Evolutionary conservation across 2,329 filamentous ascomycete genomes (phyloP).

Genomic region (Rhynchosporium agropyri): DNA sequence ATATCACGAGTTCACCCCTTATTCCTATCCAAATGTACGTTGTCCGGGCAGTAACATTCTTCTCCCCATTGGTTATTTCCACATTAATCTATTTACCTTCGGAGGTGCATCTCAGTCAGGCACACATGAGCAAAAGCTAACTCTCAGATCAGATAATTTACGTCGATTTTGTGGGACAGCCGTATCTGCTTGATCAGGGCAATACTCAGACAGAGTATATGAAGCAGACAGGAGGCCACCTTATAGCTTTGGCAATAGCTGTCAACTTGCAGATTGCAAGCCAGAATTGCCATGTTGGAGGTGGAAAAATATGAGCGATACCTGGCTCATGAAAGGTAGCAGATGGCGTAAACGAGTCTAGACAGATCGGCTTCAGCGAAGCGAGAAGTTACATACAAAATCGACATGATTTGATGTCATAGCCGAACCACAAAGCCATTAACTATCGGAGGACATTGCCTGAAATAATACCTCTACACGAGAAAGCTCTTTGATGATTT

Average conservation of each 20-base stretch:
- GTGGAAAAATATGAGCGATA: conserved; percentile 8
- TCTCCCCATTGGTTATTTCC: too few relatives aligned
- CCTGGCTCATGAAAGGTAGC: background rate
- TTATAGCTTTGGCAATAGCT: conserved; percentile 12
- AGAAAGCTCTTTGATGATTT: too few relatives aligned
- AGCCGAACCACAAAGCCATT: too few relatives aligned
- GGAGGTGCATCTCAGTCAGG: too few relatives aligned
- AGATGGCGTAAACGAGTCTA: background rate
- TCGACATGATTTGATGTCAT: too few relatives aligned
- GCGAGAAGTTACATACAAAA: too few relatives aligned
- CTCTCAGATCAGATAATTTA: background rate
- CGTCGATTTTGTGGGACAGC: conserved; percentile 14
- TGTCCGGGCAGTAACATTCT: too few relatives aligned
- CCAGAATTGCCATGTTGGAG: conserved; percentile 12
- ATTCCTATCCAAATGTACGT: conserved; percentile 6
- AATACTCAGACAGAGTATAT: conserved; percentile 5
- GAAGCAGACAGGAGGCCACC: conserved; percentile 9
- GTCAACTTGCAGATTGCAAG: conserved; percentile 17
- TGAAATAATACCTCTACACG: too few relatives aligned
- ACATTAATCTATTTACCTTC: too few relatives aligned
- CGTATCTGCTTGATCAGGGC: conserved; percentile 10
- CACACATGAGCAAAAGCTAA: too few relatives aligned
- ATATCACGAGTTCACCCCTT: conserved; percentile 8
- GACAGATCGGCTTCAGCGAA: too few relatives aligned
- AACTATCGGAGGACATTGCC: too few relatives aligned